Conservation (phyloP, 768 basidiomycete species). For the Leccinum ochraceum region DNA sequence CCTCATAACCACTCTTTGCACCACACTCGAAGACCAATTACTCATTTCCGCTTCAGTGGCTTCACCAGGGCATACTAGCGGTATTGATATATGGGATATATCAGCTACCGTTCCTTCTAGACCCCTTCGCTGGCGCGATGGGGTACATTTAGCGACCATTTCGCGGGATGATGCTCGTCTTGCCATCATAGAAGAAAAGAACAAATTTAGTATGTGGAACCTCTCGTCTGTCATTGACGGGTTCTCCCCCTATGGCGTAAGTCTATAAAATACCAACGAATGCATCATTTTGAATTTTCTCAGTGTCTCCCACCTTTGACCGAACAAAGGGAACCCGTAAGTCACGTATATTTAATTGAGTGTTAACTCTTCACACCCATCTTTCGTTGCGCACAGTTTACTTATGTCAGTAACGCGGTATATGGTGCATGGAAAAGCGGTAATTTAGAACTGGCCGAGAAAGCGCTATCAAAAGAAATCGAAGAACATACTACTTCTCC, state of each 20-base stretch:
- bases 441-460: slow-evolving; percentile 5
- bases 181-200: background rate
- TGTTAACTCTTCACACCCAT: background rate
- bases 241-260: slow-evolving; percentile 8
- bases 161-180: slow-evolving; percentile 10
- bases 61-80: background rate
- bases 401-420: slow-evolving; percentile 8
- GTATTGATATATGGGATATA: slow-evolving; percentile 20
- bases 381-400: slow-evolving; percentile 7
- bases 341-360: background rate
- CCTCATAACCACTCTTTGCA: slow-evolving; percentile 10
- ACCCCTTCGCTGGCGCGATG: slow-evolving; percentile 5
- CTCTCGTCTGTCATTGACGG: background rate
- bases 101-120: background rate
- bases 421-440: slow-evolving; percentile 10
- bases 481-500: background rate
- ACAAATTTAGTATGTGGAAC: background rate
- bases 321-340: slow-evolving; percentile 6
- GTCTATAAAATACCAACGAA: background rate
- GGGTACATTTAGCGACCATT: background rate
- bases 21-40: slow-evolving; percentile 5
- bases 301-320: slow-evolving; percentile 5
- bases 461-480: slow-evolving; percentile 14
- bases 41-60: background rate
- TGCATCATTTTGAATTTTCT: slow-evolving; percentile 2